Evolutionary conservation across 192 early-diverging fungal species (phyloP), one percentile per base, ranked within the genome.

Genomic region (Glomus cerebriforme): DNA sequence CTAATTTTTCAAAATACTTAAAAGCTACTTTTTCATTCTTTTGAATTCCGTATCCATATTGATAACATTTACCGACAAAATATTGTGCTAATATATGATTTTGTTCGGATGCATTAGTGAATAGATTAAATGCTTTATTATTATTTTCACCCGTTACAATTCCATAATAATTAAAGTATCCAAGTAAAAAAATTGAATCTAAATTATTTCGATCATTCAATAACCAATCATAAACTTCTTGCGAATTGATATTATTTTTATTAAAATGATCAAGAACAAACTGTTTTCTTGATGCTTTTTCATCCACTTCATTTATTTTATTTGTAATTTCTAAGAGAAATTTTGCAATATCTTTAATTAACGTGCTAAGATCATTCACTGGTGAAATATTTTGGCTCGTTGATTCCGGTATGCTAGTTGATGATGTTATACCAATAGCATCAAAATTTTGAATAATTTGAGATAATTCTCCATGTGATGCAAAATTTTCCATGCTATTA

Each of bases 1-100:
- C 81, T 10, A 93, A 93, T 13, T 64, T 64, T 26, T 64, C 29
- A 64, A 17, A 64, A 26, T 17, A 26, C 13, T 29, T 2, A 64
- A 64, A 64, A 31, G 63, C 47, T 6, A 54, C 15, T 54, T 5
- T 64, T 24, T 64, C 19, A 29, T 64, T 17, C 15, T 26, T 64
- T 26, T 7, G 6, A 10, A 13, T 19, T 12, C 29, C 22, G 7
- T 9, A 13, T 64, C 63, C 63, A 12, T 29, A 15, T 64, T 31
- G 13, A 29, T 64, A 64, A 64, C 4, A 64, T 54, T 19, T 19
- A 19, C 47, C 47, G 4, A 54, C 47, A 54, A 4, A 54, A 22
- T 12, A 54, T 54, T 54, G 47, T 19, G 47, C 47, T 54, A 54
- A 19, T 54, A 54, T 19, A 19, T 54, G 47, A 54, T 54, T 13